Evolutionary conservation across 2,329 filamentous ascomycete species (phyloP), one percentile per base, ranked within the genome.

Genomic region (Mollisia scopiformis): DNA sequence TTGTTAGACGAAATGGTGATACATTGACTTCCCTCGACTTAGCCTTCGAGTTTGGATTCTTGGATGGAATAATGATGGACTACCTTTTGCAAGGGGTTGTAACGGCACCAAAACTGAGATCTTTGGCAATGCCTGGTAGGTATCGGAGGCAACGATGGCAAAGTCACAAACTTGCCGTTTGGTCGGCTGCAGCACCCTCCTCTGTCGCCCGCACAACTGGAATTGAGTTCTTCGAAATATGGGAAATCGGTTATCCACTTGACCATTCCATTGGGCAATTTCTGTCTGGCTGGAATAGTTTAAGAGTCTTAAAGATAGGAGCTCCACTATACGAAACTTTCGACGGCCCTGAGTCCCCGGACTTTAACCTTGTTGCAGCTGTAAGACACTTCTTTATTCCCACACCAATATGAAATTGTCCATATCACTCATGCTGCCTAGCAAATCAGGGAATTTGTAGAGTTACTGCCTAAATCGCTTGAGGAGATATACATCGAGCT

Each of bases 401-500:
- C 28, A 19, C 5, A 35, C n/a, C 21, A 23, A 6, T 35, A 35
- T 35, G 35, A 4, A 35, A 37, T 52, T 35, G 28, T 52, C 6
- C 49, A 23, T 52, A 7, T 35, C 30, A 14, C 49, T 35, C 14
- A 52, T 11, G 6, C 27, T 21, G 2, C 28, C 5, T 52, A 52
- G 49, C 28, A 52, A 7, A 52, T 50, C 14, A 19, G 21, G 31
- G n/a, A 25, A 19, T 62, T 62, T 52, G 49, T 56, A 13, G 16
- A 35, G 37, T 19, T 27, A 3, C 43, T 62, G 16, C 59, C 59
- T 39, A 39, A n/a, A 21, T 62, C 59, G 14, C 13, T 62, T 5
- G 50, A 58, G 43, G 50, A 62, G 11, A 28, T 62, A 1, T 62
- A 56, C 35, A 50, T 62, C 35, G 50, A 62, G 23, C 35, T 62